Conservation (phyloP, 495 filamentous ascomycete species). For the Glarea lozoyensis region DNA sequence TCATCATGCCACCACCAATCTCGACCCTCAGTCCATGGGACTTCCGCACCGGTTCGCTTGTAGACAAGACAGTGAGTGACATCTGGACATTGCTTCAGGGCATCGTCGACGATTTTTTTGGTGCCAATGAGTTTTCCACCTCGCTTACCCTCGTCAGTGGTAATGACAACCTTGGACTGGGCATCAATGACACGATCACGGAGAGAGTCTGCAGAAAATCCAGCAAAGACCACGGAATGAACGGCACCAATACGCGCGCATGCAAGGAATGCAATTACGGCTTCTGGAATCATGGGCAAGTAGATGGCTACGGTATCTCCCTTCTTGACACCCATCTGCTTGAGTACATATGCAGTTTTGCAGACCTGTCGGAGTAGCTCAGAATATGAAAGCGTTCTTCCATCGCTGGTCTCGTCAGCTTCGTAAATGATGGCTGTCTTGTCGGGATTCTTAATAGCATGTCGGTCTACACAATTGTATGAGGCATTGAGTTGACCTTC, state of each 20-base stretch:
- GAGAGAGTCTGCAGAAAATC: slow-evolving; percentile 94
- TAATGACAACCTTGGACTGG: slow-evolving; percentile 85
- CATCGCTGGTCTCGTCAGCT: slow-evolving; percentile 82
- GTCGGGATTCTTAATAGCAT: slow-evolving; percentile 86
- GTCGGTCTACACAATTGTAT: slow-evolving; percentile 96
- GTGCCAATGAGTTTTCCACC: slow-evolving; percentile 97
- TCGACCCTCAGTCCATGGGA: slow-evolving; percentile 81
- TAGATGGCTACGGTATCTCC: slow-evolving; percentile 97
- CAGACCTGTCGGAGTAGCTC: slow-evolving; percentile 93
- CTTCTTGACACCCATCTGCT: slow-evolving; percentile 92
- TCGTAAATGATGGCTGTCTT: slow-evolving; percentile 97
- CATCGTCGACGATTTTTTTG: slow-evolving; percentile 99
- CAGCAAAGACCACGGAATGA: slow-evolving; percentile 97
- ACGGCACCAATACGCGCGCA: slow-evolving; percentile 89
- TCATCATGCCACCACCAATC: slow-evolving; percentile 99
- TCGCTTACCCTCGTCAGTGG: slow-evolving; percentile 93
- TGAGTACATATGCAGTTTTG: slow-evolving; percentile 74
- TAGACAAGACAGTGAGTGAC: slow-evolving; percentile 79
- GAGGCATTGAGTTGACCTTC: slow-evolving; percentile 91
- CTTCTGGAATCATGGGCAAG: slow-evolving; percentile 98
- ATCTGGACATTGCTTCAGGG: slow-evolving; percentile 92
- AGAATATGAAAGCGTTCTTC: slow-evolving; percentile 83
- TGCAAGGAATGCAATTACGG: slow-evolving; percentile 82
- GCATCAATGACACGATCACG: slow-evolving; percentile 93
- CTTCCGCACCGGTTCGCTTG: slow-evolving; percentile 90